Conservation (phyloP, 73 alveolate species). For the Durusdinium trenchii region DNA sequence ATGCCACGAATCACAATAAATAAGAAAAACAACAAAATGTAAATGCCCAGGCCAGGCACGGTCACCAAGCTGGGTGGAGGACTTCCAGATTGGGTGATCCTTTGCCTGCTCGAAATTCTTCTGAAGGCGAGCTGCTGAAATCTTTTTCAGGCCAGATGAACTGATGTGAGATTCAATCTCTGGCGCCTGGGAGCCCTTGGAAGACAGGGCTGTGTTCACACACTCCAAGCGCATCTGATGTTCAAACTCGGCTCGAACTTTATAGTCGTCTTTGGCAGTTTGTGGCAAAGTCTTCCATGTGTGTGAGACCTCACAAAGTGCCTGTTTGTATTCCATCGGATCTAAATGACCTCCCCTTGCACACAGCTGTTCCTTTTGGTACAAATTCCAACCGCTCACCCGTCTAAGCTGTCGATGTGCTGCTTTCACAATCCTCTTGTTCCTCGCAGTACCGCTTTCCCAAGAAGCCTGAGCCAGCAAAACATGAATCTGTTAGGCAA, state of each 20-base stretch:
- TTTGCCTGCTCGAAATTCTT: not conserved
- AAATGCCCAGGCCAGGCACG: not conserved
- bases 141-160: not conserved
- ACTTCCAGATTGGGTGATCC: not conserved
- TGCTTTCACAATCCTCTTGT: not conserved
- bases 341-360: not conserved
- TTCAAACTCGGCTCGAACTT: not conserved
- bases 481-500: too few relatives aligned
- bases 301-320: not conserved
- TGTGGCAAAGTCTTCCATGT: not conserved
- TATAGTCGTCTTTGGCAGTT: not conserved
- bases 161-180: not conserved
- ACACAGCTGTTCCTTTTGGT: not conserved
- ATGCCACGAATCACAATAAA: too few relatives aligned
- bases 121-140: not conserved
- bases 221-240: not conserved
- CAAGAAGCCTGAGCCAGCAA: too few relatives aligned
- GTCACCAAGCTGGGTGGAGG: not conserved
- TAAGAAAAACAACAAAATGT: too few relatives aligned
- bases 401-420: not conserved
- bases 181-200: not conserved
- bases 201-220: not conserved
- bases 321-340: not conserved
- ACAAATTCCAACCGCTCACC: not conserved
- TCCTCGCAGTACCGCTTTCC: not conserved